These are phyloP conservation scores for Claviceps sp. DNA, from an alignment of 2,329 filamentous ascomycete genomes.

Conservation along the genomic window DNA sequence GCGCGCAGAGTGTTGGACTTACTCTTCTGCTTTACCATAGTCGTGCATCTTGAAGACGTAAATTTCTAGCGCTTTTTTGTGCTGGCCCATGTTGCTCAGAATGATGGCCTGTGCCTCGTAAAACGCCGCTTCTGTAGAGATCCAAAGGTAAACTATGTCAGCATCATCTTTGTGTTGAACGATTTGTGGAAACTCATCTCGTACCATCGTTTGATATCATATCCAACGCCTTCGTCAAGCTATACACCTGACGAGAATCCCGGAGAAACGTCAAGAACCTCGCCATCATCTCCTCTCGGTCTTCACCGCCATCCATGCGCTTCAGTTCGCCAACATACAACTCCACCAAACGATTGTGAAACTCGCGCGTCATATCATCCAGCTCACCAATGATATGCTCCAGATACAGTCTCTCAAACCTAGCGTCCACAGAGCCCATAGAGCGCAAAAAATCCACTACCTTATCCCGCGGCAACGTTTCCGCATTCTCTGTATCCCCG, in stretches of 20 bases:
- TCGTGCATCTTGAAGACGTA: slow-evolving; percentile 92
- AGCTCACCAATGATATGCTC: slow-evolving; percentile 86
- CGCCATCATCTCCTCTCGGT: slow-evolving; percentile 45
- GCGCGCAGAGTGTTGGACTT: slow-evolving; percentile 19
- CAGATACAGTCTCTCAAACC: slow-evolving; percentile 68
- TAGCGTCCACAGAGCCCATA: slow-evolving; percentile 53
- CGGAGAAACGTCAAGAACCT: slow-evolving; percentile 64
- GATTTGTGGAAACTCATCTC: slow-evolving; percentile 10
- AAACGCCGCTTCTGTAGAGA: slow-evolving; percentile 56
- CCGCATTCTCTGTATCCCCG: slow-evolving; percentile 87
- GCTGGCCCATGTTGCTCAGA: slow-evolving; percentile 86
- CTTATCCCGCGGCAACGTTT: slow-evolving; percentile 65
- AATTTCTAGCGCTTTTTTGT: slow-evolving; percentile 91
- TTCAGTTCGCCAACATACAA: slow-evolving; percentile 48
- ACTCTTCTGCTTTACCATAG: slow-evolving; percentile 87
- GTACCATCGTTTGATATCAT: slow-evolving; percentile 68
- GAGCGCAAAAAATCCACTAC: slow-evolving; percentile 62
- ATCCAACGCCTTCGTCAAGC: slow-evolving; percentile 61
- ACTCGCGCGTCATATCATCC: slow-evolving; percentile 69
- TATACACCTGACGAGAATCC: slow-evolving; percentile 62
- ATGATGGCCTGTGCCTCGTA: slow-evolving; percentile 85
- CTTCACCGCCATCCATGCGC: slow-evolving; percentile 27
- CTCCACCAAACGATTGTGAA: slow-evolving; percentile 74
- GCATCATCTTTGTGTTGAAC: slow-evolving; percentile 5
- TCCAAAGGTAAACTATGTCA: slow-evolving; percentile 3